phyloP scores from a whole-genome alignment of 2,329 filamentous ascomycete species.

The Trichophyton benhamiae region DNA sequence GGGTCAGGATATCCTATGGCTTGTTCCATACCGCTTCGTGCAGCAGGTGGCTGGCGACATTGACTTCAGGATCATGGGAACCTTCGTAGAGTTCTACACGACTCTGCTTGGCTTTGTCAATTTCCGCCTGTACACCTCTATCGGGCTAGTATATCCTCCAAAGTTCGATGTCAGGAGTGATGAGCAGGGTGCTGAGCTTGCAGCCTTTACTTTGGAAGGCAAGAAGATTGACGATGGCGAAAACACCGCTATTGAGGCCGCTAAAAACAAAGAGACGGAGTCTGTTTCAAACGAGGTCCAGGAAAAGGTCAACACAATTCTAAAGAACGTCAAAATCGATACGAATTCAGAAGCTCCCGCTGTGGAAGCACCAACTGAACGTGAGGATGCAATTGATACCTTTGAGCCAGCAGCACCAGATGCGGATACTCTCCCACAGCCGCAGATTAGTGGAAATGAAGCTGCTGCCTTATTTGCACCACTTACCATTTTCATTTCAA shows the following conservation, averaged over 20 bases:
- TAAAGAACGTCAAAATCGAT: conserved; percentile 31
- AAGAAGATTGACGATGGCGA: conserved; percentile 40
- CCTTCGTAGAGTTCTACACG: conserved; percentile 97
- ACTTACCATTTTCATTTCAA: conserved; percentile 83
- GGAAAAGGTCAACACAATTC: conserved; percentile 49
- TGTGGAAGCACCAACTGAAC: conserved; percentile 31
- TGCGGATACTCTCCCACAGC: conserved; percentile 77
- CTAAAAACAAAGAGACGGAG: background rate
- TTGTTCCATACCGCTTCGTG: conserved; percentile 96
- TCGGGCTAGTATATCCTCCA: conserved; percentile 88
- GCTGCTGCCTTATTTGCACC: conserved; percentile 69
- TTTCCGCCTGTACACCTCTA: conserved; percentile 80
- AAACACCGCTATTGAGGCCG: conserved; percentile 40
- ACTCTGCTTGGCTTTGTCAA: conserved; percentile 92
- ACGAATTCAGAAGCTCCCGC: conserved; percentile 33
- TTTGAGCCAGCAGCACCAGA: conserved; percentile 76
- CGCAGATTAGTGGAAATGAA: conserved; percentile 52
- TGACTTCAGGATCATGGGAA: conserved; percentile 98
- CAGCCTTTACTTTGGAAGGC: conserved; percentile 80
- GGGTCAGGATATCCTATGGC: conserved; percentile 91
- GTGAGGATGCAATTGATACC: conserved; percentile 64
- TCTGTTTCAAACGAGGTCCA: conserved; percentile 55
- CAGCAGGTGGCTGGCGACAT: conserved; percentile 87
- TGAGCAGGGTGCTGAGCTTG: conserved; percentile 77
- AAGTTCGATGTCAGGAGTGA: conserved; percentile 83